A percentile compares a stretch with the other conserved stretches of the same genome.
Evolutionary conservation across 2,329 filamentous ascomycete species (phyloP).

Genomic region (Stagonosporopsis chrysanthemi): DNA sequence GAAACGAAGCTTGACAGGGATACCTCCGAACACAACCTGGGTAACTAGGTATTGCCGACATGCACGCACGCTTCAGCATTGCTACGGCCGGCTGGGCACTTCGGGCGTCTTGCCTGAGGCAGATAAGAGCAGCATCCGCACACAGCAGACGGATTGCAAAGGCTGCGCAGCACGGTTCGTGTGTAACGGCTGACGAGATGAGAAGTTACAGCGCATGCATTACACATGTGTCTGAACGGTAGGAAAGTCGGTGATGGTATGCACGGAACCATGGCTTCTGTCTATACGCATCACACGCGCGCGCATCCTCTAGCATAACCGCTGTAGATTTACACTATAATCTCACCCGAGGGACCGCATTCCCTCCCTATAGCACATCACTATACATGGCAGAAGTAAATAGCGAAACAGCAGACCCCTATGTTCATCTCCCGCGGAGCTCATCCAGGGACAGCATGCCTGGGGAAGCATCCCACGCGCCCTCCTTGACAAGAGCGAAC

Average conservation of each 20-base stretch:
- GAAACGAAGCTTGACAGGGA: constrained; percentile 4
- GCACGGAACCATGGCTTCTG: not conserved
- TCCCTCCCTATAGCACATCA: not conserved
- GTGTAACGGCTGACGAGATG: constrained; percentile 15
- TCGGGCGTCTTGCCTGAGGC: constrained; percentile 4
- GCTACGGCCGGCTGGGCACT: not conserved
- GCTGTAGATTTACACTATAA: not conserved
- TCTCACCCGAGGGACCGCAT: not conserved
- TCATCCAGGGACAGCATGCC: not conserved
- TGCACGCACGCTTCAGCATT: constrained; percentile 8
- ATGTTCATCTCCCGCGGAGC: too few species aligned
- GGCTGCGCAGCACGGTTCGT: not conserved
- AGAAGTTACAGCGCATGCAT: constrained; percentile 9
- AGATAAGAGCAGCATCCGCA: constrained; percentile 7
- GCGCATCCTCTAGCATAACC: not conserved
- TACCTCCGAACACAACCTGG: not conserved
- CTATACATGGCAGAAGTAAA: not conserved
- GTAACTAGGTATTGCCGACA: not conserved
- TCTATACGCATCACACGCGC: constrained; percentile 4
- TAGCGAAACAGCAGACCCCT: not conserved
- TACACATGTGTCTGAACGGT: constrained; percentile 3
- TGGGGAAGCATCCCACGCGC: not conserved
- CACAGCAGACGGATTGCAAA: not conserved
- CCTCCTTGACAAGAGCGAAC: not conserved
- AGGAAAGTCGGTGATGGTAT: constrained; percentile 5